phyloP scores from a whole-genome alignment of 176 grass and related monocot genomes.

The sorghum (Sorghum bicolor) region DNA sequence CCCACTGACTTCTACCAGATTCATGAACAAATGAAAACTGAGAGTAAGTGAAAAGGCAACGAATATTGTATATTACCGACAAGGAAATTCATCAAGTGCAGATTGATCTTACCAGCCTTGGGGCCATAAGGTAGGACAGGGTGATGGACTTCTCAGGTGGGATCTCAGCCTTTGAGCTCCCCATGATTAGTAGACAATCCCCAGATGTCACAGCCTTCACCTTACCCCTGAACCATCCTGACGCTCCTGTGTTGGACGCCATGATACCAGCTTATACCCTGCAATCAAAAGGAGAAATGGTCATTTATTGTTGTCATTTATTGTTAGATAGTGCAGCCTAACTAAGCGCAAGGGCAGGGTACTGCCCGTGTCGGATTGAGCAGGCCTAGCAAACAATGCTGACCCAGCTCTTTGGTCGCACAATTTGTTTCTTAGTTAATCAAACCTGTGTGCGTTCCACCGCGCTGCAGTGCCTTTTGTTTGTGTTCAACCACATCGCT shows the following conservation, averaged over 20 bases:
- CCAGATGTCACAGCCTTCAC: slow-evolving; percentile 96
- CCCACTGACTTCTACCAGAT: background rate
- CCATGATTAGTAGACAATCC: slow-evolving; percentile 87
- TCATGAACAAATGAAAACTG: background rate
- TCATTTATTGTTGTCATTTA: background rate
- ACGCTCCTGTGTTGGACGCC: slow-evolving; percentile 55
- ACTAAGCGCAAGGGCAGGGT: too few relatives aligned
- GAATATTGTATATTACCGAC: background rate
- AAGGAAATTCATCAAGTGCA: background rate
- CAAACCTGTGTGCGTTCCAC: too few relatives aligned
- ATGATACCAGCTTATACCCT: slow-evolving; percentile 60
- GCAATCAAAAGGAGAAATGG: slow-evolving; percentile 29
- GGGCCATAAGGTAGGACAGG: slow-evolving; percentile 81
- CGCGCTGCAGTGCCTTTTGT: too few relatives aligned
- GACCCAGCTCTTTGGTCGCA: too few relatives aligned
- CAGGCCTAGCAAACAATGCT: too few relatives aligned
- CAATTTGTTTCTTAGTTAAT: too few relatives aligned
- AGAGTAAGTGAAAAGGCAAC: background rate
- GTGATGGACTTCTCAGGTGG: slow-evolving; percentile 93
- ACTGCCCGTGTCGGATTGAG: too few relatives aligned
- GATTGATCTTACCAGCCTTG: slow-evolving; percentile 66
- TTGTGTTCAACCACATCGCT: too few relatives aligned
- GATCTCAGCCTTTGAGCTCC: slow-evolving; percentile 65
- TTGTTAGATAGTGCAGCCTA: background rate
- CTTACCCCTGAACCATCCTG: slow-evolving; percentile 86